Evolutionary conservation across 345 rosid species (phyloP), one percentile per base, ranked within the genome.

Genomic region (thale cress (Arabidopsis thaliana)): DNA sequence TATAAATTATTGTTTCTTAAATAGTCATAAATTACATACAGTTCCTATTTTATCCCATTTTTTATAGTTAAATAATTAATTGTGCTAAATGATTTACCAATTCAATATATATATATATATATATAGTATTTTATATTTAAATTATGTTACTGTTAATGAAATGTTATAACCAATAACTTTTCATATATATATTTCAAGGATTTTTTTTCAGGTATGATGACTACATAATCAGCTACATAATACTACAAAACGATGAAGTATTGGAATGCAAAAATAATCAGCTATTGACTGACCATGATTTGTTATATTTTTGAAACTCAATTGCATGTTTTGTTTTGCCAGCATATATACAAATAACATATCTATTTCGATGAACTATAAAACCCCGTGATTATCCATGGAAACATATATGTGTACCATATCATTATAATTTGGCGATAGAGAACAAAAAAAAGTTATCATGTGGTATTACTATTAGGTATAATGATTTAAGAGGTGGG

Each of bases 401-500:
- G 7, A 46, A 55, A 46, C 57, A 45, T 70, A 8, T 59, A 32
- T n/a, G 46, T n/a, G 16, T 38, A 40, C 25, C 53, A 20, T 48
- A 58, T 59, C 60, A 58, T 65, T 24, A 25, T 65, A 34, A 24
- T 33, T 68, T 77, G 51, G 76, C 10, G 28, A 77, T 36, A 63
- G 40, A 51, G 23, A 37, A 25, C 10, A 13, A 32, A 28, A 65
- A 56, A 4, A 56, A n/a, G 73, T 40, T 59, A 66, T 30, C 72
- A 71, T 78, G 73, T 71, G 72, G 62, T 38, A 46, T 50, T 58
- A 65, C 76, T 78, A 78, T 58, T 78, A 71, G 68, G 77, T 72
- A 34, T 65, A 65, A 78, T 78, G 81, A 78, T 78, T 65, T 72
- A 49, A 59, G 61, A 72, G 73, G 77, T 71, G 81, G 81, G 81